Evolutionary conservation across 2,329 filamentous ascomycete species (phyloP), one percentile per base, ranked within the genome.

Genomic region (Verticillium dahliae): DNA sequence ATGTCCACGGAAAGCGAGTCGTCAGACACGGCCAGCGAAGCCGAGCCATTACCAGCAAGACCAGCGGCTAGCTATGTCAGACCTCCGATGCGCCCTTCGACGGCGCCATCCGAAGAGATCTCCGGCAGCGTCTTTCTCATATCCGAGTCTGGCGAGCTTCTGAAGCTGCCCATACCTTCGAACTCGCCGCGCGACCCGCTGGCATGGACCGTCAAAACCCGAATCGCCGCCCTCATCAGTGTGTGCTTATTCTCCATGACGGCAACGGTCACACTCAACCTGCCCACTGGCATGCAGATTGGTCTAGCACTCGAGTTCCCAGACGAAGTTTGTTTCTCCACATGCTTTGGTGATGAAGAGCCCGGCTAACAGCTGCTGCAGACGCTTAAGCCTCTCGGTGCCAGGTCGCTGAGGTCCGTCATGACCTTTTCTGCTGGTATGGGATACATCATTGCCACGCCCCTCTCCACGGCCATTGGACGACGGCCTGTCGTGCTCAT

Each of bases 391-490:
- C 27, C 27, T 4, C 34, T 58, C 18, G 13, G 15, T 6, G 18
- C 33, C 5, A 45, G 27, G 34, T 58, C 56, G 3, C 56, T 58
- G 37, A 45, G 18, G 10, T 41, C 56, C 18, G 37, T 22, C 18
- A 39, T 58, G 35, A 58, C 56, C 11, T 33, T 58, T 5, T 41
- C 41, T 27, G 31, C 57, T 3, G 57, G 39, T 27, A 11, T 50
- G 38, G 31, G 57, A 35, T 41, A 70, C 33, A 67, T 77, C 27
- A 55, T 75, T 9, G 77, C 73, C 73, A 71, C 76, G 4, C 75
- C 74, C 3, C 45, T 76, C 3, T 73, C 73, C 1, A 65, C 76
- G 9, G 73, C 71, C 0, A 60, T 76, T 35, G 76, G 76, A 3
- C 68, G 75, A 33, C 68, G 76, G 11, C 75, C 74, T 0, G 70